Evolutionary conservation across 495 filamentous ascomycete species (phyloP), one percentile per base, ranked within the genome.

Genomic region (Penicillium diatomitis): DNA sequence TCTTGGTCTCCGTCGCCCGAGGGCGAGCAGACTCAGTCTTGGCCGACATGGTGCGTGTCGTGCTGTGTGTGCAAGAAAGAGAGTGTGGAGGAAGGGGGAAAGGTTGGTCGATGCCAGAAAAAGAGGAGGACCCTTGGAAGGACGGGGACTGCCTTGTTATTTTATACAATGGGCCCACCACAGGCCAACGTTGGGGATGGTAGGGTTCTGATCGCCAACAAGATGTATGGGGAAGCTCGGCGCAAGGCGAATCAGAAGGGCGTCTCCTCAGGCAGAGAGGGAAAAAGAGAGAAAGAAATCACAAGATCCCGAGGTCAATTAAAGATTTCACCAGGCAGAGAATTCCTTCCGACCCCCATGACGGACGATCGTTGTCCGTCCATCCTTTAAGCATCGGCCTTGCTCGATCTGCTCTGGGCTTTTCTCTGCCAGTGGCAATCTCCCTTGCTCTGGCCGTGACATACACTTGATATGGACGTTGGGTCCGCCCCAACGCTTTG

Each of bases 1-100:
- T 78, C 65, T 75, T 77, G 46, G 71, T 67, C 50, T 78, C 70
- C 37, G 54, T 51, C 41, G 58, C 66, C 58, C 69, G 61, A 37
- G 69, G 56, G 58, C 66, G 61, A 49, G 54, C 39, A 29, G 58
- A 46, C 53, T 70, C 67, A 50, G 58, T 41, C 58, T 66, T 68
- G 49, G 66, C 60, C 53, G 69, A 68, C 69, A 72, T 72, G 63
- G 42, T 63, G 64, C 35, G 47, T 44, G 30, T 6, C 12, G 29
- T 11, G 37, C 12, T 40, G 38, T 47, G 10, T 41, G 28, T 5
- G 47, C 41, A 40, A 40, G 55, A 12, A 38, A 40, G 48, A 28
- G 44, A 43, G 41, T 39, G 38, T 34, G 42, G 41, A 38, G 48
- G 38, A 38, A 47, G 45, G 38, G 34, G 35, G 29, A 34, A 38